These are phyloP conservation scores for Knufia petricola DNA, from an alignment of 2,329 filamentous ascomycete genomes.

Conservation along the genomic window DNA sequence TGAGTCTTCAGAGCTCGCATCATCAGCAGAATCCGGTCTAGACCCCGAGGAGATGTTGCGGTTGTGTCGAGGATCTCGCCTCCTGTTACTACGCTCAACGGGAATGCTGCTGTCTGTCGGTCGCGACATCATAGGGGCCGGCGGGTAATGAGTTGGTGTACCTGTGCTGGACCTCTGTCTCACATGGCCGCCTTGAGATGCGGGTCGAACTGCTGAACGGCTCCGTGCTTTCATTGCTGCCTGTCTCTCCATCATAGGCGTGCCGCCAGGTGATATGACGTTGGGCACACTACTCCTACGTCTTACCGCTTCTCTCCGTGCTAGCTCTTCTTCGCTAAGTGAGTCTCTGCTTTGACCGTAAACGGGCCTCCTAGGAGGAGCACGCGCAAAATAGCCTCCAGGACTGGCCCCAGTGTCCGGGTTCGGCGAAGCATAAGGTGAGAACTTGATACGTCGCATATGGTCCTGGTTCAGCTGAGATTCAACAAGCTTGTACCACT, in stretches of 20 bases:
- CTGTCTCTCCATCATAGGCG: slow-evolving; percentile 13
- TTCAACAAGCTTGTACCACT: slow-evolving; percentile 75
- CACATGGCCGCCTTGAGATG: slow-evolving; percentile 5
- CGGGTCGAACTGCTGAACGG: slow-evolving; percentile 18
- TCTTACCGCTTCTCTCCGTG: slow-evolving; percentile 12
- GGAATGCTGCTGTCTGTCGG: slow-evolving; percentile 1
- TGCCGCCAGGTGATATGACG: slow-evolving; percentile 16
- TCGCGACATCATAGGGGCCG: neutral
- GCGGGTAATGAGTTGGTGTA: slow-evolving; percentile 5
- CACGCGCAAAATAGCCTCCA: slow-evolving; percentile 20
- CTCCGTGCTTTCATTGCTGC: slow-evolving; percentile 16
- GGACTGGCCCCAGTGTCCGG: slow-evolving; percentile 14
- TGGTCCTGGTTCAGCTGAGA: slow-evolving; percentile 56
- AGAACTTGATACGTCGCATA: slow-evolving; percentile 29
- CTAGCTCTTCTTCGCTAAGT: slow-evolving; percentile 10
- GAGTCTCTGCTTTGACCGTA: slow-evolving; percentile 15
- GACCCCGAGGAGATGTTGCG: slow-evolving; percentile 16
- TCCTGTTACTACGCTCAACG: slow-evolving; percentile 10
- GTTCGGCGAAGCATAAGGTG: slow-evolving; percentile 27
- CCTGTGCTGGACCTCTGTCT: slow-evolving; percentile 19
- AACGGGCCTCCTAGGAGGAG: slow-evolving; percentile 11
- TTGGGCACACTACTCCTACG: slow-evolving; percentile 21
- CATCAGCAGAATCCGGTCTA: slow-evolving; percentile 14
- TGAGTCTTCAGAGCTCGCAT: slow-evolving; percentile 28
- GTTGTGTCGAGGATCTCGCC: slow-evolving; percentile 12